These are phyloP conservation scores for Bipolaris oryzae DNA, from an alignment of 2,329 filamentous ascomycete genomes.

Conservation along the genomic window DNA sequence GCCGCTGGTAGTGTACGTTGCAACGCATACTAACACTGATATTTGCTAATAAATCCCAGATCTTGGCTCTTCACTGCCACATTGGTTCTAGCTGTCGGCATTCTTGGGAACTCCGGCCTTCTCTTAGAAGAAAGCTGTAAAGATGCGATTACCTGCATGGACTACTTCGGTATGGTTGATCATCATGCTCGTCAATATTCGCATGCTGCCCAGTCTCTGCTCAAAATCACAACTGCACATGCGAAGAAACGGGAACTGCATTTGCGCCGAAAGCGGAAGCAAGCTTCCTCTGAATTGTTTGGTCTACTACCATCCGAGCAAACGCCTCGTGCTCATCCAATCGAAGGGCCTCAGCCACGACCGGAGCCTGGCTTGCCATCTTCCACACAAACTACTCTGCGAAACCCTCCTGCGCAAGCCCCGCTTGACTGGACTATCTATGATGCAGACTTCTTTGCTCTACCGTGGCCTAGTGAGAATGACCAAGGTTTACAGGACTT, in stretches of 20 bases:
- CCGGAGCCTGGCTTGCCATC: constrained; percentile 3
- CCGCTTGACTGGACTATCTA: constrained; percentile 40
- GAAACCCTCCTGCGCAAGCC: constrained; percentile 11
- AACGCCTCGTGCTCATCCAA: not conserved
- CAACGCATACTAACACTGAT: not conserved
- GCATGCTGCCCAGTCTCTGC: constrained; percentile 32
- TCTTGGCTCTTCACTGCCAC: constrained; percentile 43
- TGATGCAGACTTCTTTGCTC: constrained; percentile 40
- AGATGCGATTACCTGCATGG: constrained; percentile 32
- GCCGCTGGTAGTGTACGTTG: constrained; percentile 40
- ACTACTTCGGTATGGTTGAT: constrained; percentile 37
- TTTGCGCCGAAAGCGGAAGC: constrained; percentile 31
- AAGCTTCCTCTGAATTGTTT: constrained; percentile 40
- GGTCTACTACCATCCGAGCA: constrained; percentile 29
- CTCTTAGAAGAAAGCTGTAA: constrained; percentile 30
- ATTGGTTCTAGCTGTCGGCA: constrained; percentile 36
- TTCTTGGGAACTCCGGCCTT: constrained; percentile 32
- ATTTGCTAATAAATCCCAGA: constrained; percentile 15
- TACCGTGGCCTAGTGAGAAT: constrained; percentile 40
- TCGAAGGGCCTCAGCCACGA: not conserved
- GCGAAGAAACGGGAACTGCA: constrained; percentile 32
- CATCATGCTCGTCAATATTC: constrained; percentile 42
- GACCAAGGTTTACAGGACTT: constrained; percentile 41
- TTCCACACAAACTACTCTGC: constrained; percentile 11
- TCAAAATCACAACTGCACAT: constrained; percentile 33